Conservation (phyloP, 371 early-diverging fungal species). For the Mortierella sp. region DNA sequence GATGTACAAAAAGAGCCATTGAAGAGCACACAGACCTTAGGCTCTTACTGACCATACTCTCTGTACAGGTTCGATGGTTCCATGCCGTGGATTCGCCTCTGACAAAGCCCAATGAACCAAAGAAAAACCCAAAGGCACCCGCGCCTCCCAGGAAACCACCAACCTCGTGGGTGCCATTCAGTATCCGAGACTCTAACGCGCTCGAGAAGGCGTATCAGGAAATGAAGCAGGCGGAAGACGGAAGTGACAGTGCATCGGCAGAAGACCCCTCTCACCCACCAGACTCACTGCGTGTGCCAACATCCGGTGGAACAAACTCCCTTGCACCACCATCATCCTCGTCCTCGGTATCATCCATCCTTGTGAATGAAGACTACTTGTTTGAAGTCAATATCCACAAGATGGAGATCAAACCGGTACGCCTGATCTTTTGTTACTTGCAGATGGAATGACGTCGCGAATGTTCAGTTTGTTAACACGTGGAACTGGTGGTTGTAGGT, state of each 20-base stretch:
- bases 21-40: not conserved
- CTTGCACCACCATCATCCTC: conserved; percentile 1
- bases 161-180: conserved; percentile 69
- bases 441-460: too few species aligned
- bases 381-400: conserved; percentile 81
- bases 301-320: not conserved
- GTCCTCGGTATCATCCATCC: conserved; percentile 28
- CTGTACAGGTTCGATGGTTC: conserved; percentile 48
- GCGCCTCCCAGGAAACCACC: conserved; percentile 43
- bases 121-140: conserved; percentile 27
- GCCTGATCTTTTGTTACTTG: not conserved
- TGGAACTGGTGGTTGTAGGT: too few species aligned
- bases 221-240: conserved; percentile 1
- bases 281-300: conserved; percentile 12
- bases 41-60: not conserved
- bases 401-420: conserved; percentile 73
- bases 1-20: too few species aligned
- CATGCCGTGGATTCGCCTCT: conserved; percentile 50
- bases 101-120: conserved; percentile 44
- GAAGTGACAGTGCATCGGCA: not conserved
- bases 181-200: conserved; percentile 66
- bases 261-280: not conserved
- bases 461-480: too few species aligned
- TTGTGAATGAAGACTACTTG: conserved; percentile 80
- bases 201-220: conserved; percentile 64